Percentiles rank a stretch among this genome's conserved stretches.
Conservation (phyloP, 2,329 filamentous ascomycete species). For the Neofusicoccum kwambonambiense region DNA sequence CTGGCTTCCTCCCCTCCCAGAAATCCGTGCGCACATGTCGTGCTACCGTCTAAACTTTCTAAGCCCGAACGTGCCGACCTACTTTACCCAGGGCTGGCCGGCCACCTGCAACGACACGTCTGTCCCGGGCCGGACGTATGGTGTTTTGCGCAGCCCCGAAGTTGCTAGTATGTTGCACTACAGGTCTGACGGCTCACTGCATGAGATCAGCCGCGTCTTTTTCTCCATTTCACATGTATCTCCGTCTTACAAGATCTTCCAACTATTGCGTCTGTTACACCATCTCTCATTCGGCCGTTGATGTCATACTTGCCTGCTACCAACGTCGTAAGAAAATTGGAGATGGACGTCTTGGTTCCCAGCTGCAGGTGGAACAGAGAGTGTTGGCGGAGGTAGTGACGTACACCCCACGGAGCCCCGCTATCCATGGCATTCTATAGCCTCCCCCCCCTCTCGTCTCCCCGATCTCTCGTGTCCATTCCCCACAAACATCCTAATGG, state of each 20-base stretch:
- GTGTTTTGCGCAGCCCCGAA: no score
- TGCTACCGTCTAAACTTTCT: conserved; percentile 1
- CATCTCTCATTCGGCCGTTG: neutral
- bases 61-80: no score
- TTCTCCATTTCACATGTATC: neutral
- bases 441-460: no score
- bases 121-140: no score
- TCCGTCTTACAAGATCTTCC: neutral
- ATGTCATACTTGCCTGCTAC: neutral
- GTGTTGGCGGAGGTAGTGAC: no score
- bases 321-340: neutral
- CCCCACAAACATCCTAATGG: no score
- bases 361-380: neutral
- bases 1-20: neutral
- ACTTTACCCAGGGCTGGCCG: no score
- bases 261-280: neutral
- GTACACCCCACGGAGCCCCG: no score
- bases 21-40: neutral
- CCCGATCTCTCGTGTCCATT: no score
- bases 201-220: neutral
- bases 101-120: no score
- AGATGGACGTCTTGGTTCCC: neutral
- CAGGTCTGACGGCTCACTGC: neutral
- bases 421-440: no score
- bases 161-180: neutral